Conservation (phyloP, 345 rosid genomes). For the Nasturtium officinale region DNA sequence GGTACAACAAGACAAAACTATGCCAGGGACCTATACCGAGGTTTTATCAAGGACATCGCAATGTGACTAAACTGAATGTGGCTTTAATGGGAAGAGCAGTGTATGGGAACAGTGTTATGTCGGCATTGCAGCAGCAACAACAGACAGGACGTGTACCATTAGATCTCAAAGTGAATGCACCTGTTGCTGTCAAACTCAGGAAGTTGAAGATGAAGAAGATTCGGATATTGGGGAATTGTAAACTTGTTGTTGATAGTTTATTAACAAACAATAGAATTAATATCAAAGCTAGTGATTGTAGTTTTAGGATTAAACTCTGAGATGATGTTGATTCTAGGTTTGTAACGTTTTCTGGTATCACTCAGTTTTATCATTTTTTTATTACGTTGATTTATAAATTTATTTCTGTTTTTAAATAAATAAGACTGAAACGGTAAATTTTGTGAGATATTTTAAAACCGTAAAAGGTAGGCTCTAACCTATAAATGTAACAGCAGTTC, state of each 20-base stretch:
- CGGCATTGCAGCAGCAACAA: constrained; percentile 81
- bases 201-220: constrained; percentile 70
- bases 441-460: too few species aligned
- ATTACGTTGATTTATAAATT: background rate
- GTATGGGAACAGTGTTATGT: constrained; percentile 64
- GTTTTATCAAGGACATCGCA: constrained; percentile 83
- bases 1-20: constrained; percentile 63
- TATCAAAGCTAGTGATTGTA: constrained; percentile 77
- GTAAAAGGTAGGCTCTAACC: too few species aligned
- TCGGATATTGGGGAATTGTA: constrained; percentile 63
- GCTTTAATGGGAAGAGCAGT: constrained; percentile 57
- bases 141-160: constrained; percentile 80
- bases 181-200: constrained; percentile 69
- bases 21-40: constrained; percentile 74
- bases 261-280: constrained; percentile 57
- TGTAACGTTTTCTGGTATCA: background rate
- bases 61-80: constrained; percentile 68
- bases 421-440: too few species aligned
- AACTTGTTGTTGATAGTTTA: constrained; percentile 74
- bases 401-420: background rate
- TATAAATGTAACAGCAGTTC: too few species aligned
- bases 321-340: background rate
- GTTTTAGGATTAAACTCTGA: constrained; percentile 65
- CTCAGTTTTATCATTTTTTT: background rate
- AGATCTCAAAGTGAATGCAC: constrained; percentile 70